Percentiles rank a stretch among this genome's conserved stretches.
phyloP scores from a whole-genome alignment of 768 basidiomycete genomes.

The Tricholoma saponaceum region DNA sequence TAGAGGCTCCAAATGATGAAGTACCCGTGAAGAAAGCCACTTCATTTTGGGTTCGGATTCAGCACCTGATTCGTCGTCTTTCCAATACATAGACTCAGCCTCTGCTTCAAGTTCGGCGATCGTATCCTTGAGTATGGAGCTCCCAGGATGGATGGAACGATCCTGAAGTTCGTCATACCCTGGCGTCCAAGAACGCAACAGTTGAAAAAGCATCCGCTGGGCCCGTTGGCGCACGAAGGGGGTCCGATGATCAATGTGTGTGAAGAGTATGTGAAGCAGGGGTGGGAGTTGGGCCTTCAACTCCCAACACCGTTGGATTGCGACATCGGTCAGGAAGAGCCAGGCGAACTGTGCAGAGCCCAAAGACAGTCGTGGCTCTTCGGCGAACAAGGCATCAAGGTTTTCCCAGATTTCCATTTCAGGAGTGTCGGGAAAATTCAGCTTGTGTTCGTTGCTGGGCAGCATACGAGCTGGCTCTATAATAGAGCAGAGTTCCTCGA shows the following conservation, averaged over 20 bases:
- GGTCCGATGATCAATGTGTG: slow-evolving; percentile 77
- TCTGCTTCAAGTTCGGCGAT: slow-evolving; percentile 57
- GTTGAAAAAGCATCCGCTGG: slow-evolving; percentile 78
- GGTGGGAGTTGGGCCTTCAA: slow-evolving; percentile 63
- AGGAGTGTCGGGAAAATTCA: slow-evolving; percentile 54
- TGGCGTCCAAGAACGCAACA: slow-evolving; percentile 78
- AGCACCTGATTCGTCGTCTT: slow-evolving; percentile 56
- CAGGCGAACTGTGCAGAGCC: slow-evolving; percentile 88
- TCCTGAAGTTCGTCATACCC: slow-evolving; percentile 73
- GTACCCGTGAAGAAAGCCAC: slow-evolving; percentile 58
- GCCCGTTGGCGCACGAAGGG: slow-evolving; percentile 67
- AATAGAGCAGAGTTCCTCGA: slow-evolving; percentile 80
- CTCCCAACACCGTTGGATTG: slow-evolving; percentile 75
- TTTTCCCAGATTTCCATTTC: slow-evolving; percentile 79
- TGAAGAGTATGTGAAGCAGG: slow-evolving; percentile 76
- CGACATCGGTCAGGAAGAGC: slow-evolving; percentile 76
- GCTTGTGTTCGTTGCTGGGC: slow-evolving; percentile 68
- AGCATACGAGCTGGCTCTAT: slow-evolving; percentile 86
- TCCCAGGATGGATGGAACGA: slow-evolving; percentile 43
- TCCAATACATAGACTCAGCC: slow-evolving; percentile 61
- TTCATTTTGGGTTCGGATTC: slow-evolving; percentile 66
- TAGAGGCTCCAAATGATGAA: slow-evolving; percentile 65
- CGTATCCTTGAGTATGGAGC: slow-evolving; percentile 44
- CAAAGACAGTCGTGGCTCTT: slow-evolving; percentile 64
- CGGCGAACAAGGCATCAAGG: slow-evolving; percentile 70